Conservation (phyloP, 441 rosid genomes). For the Croton laevigatus region DNA sequence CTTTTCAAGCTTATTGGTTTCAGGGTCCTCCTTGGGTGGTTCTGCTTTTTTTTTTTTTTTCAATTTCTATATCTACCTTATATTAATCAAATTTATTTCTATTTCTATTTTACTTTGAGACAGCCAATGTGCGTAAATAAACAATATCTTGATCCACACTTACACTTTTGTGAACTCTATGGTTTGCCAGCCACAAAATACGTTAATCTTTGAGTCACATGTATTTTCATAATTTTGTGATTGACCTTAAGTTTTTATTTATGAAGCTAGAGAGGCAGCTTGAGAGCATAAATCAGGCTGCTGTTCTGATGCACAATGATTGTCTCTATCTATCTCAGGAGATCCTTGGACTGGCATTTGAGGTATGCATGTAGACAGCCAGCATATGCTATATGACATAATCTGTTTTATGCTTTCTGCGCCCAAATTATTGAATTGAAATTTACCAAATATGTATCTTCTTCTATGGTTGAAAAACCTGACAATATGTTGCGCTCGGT, state of each 20-base stretch:
- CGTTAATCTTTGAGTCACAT: not conserved
- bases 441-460: not conserved
- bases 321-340: constrained; percentile 81
- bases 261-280: constrained; percentile 96
- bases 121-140: not conserved
- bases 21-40: not conserved
- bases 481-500: constrained; percentile 8
- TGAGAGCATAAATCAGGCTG: constrained; percentile 84
- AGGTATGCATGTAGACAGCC: constrained; percentile 46
- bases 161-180: constrained; percentile 11
- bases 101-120: not conserved
- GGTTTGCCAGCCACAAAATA: not conserved
- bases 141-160: not conserved
- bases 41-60: not conserved
- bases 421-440: not conserved
- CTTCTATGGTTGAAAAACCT: not conserved
- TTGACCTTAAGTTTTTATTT: constrained; percentile 34
- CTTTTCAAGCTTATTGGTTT: not conserved
- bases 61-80: not conserved
- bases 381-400: not conserved
- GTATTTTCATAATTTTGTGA: constrained; percentile 13
- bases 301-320: constrained; percentile 91
- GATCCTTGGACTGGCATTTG: constrained; percentile 86
- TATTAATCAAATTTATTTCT: not conserved
- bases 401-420: not conserved